Conservation (phyloP, 805 yeast species). For the Barnettozyma siamensis region DNA sequence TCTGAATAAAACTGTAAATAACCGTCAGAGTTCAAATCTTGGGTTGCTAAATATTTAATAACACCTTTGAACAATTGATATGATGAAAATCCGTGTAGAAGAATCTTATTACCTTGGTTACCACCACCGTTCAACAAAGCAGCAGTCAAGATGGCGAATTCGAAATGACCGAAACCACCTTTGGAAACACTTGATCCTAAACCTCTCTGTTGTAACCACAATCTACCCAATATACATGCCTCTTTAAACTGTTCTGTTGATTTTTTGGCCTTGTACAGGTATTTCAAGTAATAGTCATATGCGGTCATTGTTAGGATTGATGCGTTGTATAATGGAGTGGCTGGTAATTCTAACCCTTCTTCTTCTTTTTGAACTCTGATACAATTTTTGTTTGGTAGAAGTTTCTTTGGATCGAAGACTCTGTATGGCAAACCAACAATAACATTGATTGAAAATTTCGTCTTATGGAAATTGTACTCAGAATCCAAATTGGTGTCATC, state of each 20-base stretch:
- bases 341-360: slow-evolving; percentile 40
- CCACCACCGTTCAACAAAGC: slow-evolving; percentile 84
- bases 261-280: slow-evolving; percentile 68
- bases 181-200: slow-evolving; percentile 54
- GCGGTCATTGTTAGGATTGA: slow-evolving; percentile 66
- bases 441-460: slow-evolving; percentile 66
- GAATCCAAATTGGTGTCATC: slow-evolving; percentile 38
- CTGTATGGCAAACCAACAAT: slow-evolving; percentile 69
- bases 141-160: slow-evolving; percentile 76
- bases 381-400: slow-evolving; percentile 76
- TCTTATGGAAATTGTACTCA: slow-evolving; percentile 56
- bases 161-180: slow-evolving; percentile 91
- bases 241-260: slow-evolving; percentile 77
- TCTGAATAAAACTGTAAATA: slow-evolving; percentile 61
- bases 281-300: slow-evolving; percentile 66
- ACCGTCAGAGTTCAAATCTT: slow-evolving; percentile 60
- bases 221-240: slow-evolving; percentile 78
- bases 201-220: slow-evolving; percentile 90
- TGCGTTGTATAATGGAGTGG: slow-evolving; percentile 86
- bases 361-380: slow-evolving; percentile 52
- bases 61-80: slow-evolving; percentile 92
- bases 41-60: slow-evolving; percentile 71
- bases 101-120: slow-evolving; percentile 61
- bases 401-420: slow-evolving; percentile 66
- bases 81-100: slow-evolving; percentile 83